Evolutionary conservation across 1,139 yeast genomes (phyloP).

Genomic region (Kazachstania sp.): DNA sequence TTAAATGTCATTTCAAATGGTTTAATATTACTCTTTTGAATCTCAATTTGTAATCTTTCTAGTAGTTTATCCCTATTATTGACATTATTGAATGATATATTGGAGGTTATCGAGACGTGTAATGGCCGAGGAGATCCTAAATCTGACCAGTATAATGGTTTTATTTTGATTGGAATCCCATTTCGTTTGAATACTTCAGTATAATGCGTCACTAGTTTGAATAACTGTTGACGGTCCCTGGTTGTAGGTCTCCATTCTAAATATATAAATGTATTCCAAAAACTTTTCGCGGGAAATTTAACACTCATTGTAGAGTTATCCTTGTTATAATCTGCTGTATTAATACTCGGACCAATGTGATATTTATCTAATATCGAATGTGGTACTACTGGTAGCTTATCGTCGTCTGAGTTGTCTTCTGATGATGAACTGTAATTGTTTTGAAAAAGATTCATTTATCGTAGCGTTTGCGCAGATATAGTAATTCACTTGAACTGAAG

Average conservation of each 20-base stretch:
- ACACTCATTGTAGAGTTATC: background rate
- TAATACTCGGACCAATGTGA: constrained; percentile 17
- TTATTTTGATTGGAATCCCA: constrained; percentile 8
- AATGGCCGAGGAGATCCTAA: constrained; percentile 22
- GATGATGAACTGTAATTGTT: background rate
- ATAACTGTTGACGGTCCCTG: constrained; percentile 2
- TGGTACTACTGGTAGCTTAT: constrained; percentile 13
- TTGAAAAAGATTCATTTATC: background rate
- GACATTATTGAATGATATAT: constrained; percentile 9
- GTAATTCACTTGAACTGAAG: no score
- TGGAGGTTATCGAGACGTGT: constrained; percentile 21
- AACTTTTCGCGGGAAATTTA: background rate
- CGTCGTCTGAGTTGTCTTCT: constrained; percentile 4
- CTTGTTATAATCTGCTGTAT: background rate
- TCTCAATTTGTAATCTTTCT: constrained; percentile 4
- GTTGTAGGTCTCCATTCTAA: constrained; percentile 19
- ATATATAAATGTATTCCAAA: constrained; percentile 18
- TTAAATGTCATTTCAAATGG: constrained; percentile 14
- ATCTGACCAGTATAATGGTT: constrained; percentile 17
- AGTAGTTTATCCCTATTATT: constrained; percentile 12
- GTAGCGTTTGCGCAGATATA: background rate
- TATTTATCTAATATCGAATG: constrained; percentile 17
- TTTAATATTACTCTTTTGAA: constrained; percentile 4
- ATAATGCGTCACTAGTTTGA: constrained; percentile 4
- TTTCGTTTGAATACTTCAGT: background rate